Evolutionary conservation across 2,329 filamentous ascomycete species (phyloP), one percentile per base, ranked within the genome.

Genomic region (Onygena corvina): DNA sequence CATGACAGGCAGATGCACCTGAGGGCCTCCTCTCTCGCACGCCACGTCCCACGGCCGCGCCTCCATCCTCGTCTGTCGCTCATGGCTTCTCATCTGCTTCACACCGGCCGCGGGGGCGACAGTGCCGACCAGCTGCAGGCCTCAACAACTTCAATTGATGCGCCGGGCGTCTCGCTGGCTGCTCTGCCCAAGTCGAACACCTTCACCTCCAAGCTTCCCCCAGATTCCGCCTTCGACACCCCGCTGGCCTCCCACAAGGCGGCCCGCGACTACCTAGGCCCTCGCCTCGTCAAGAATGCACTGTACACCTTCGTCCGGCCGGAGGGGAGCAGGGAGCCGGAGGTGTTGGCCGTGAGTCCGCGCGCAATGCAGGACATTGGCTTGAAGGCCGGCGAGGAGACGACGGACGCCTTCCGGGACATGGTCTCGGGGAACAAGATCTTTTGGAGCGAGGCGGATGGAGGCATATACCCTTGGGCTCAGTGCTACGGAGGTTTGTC

Each of bases 391-490:
- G 78, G 76, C 2, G 84, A 92, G 57, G 79, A 82, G 42, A 66
- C 77, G 45, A 84, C 78, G 0, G 75, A 84, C 0, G 81, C 86
- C 8, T 95, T 96, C 64, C 76, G 77, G 53, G 74, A 84, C 52
- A 74, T 87, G 0, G 84, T 93, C 4, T 80, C 85, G 0, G 92
- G 92, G 2, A 94, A 92, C 63, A 81, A 80, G 60, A 76, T 95
- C 11, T 78, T 84, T 50, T 90, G 88, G 46, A 77, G 87, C 55
- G 77, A 83, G 51, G 75, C 80, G 20, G 70, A 79, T 51, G 83
- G 84, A 16, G 83, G 84, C n/a, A 80, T 92, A 36, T 98, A 98
- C 64, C 90, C 92, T 0, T 98, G 92, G 92, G 89, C 92, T 27
- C 92, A 98, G 68, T 96, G 92, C 69, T 98, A 98, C 64, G 92